Evolutionary conservation across 2,329 filamentous ascomycete species (phyloP).

Genomic region (Atkinsonella hypoxylon): DNA sequence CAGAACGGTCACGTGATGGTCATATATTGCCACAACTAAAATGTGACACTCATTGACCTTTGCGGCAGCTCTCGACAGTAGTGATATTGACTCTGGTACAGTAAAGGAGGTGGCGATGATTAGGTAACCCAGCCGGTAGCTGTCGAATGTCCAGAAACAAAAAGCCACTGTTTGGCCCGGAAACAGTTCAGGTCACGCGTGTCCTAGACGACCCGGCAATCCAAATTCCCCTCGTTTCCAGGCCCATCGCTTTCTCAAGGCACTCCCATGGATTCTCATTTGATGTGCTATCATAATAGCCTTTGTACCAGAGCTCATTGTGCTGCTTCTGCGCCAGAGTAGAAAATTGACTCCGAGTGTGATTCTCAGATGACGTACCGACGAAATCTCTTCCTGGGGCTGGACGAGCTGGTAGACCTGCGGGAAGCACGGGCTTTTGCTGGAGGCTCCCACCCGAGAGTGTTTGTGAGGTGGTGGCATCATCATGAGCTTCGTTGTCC

Average conservation of each 20-base stretch:
- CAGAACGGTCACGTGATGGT: neutral
- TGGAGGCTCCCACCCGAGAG: neutral
- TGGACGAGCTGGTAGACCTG: conserved; percentile 22
- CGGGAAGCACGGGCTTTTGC: conserved; percentile 19
- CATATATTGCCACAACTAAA: neutral
- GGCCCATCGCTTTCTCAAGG: conserved; percentile 35
- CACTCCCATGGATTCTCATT: conserved; percentile 62
- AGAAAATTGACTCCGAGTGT: neutral
- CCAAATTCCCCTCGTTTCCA: conserved; percentile 36
- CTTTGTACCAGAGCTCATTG: conserved; percentile 26
- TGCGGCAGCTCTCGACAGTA: neutral
- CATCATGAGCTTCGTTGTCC: conserved; percentile 19
- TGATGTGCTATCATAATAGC: conserved; percentile 57
- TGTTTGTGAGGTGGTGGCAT: neutral
- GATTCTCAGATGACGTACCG: neutral
- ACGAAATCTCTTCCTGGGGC: conserved; percentile 9
- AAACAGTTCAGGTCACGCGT: neutral
- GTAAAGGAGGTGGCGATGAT: neutral
- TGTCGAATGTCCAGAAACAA: neutral
- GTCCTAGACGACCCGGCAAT: conserved; percentile 12
- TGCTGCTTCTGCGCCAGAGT: neutral
- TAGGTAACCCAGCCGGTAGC: neutral
- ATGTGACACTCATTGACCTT: neutral
- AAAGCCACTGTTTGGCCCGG: no score
- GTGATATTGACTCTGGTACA: neutral